Conservation (phyloP, 768 basidiomycete species). For the Suillus clintonianus region DNA sequence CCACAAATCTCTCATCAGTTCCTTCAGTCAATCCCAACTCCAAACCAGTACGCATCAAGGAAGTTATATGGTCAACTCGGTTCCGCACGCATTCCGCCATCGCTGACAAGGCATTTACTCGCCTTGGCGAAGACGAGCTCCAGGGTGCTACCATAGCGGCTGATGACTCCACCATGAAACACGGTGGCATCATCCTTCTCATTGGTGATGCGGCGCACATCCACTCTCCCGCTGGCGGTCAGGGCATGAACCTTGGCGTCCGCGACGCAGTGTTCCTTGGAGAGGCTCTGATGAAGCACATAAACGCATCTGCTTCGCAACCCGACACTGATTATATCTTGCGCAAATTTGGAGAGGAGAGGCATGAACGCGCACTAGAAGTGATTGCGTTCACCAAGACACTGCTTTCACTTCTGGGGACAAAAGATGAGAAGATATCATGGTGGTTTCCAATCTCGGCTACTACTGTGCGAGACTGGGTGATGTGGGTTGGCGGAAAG, state of each 20-base stretch:
- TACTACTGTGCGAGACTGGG: conserved; percentile 4
- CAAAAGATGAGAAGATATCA: neutral
- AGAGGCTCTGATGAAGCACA: conserved; percentile 35
- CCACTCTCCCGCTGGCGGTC: conserved; percentile 53
- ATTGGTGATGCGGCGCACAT: conserved; percentile 53
- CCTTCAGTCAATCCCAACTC: conserved; percentile 33
- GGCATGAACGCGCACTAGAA: conserved; percentile 37
- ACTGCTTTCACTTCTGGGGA: conserved; percentile 20
- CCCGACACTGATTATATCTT: conserved; percentile 21
- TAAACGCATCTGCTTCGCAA: conserved; percentile 9
- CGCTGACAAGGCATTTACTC: conserved; percentile 40
- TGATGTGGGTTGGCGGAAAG: conserved; percentile 3
- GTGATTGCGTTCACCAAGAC: conserved; percentile 42
- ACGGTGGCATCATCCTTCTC: conserved; percentile 28
- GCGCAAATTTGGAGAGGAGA: conserved; percentile 27
- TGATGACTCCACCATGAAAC: neutral
- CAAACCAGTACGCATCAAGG: conserved; percentile 33
- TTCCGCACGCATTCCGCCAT: conserved; percentile 48
- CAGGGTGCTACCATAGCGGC: neutral
- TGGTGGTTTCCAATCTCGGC: conserved; percentile 5
- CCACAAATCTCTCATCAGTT: conserved; percentile 33
- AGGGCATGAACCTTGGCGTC: conserved; percentile 56
- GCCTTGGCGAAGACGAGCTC: conserved; percentile 17
- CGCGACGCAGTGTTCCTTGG: conserved; percentile 49
- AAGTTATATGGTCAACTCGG: conserved; percentile 47